Conservation (phyloP, 2,329 filamentous ascomycete species). For the Neonectria hederae region DNA sequence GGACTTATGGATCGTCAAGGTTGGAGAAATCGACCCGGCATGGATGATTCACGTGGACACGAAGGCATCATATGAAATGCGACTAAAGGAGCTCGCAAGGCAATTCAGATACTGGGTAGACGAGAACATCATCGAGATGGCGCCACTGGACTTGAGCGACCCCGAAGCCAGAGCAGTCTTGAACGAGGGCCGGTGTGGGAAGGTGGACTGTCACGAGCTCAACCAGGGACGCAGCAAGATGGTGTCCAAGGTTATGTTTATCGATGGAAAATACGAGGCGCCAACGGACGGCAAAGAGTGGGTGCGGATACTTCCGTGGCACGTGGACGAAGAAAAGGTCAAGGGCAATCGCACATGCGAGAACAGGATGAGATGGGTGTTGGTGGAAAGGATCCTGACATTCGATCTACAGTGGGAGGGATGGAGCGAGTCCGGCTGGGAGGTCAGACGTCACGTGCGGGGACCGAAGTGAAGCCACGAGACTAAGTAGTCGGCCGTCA, state of each 20-base stretch:
- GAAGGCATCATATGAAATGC: constrained; percentile 42
- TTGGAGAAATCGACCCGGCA: constrained; percentile 49
- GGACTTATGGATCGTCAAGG: constrained; percentile 52
- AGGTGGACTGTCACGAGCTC: constrained; percentile 47
- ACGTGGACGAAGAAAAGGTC: constrained; percentile 39
- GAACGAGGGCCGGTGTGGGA: constrained; percentile 48
- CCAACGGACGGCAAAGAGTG: constrained; percentile 41
- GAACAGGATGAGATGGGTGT: constrained; percentile 51
- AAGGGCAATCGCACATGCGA: constrained; percentile 42
- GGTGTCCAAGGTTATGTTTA: constrained; percentile 51
- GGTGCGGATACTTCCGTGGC: constrained; percentile 48
- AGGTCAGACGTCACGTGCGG: constrained; percentile 31
- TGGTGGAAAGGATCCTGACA: constrained; percentile 51
- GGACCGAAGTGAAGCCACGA: constrained; percentile 1
- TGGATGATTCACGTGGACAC: constrained; percentile 49
- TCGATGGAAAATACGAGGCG: constrained; percentile 47
- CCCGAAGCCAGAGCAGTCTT: constrained; percentile 48
- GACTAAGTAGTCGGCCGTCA: constrained; percentile 8
- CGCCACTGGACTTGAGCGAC: constrained; percentile 47
- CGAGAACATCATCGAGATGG: constrained; percentile 51
- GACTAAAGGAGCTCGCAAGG: constrained; percentile 46
- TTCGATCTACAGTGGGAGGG: constrained; percentile 50
- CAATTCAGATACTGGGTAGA: constrained; percentile 53
- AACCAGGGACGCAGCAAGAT: constrained; percentile 49
- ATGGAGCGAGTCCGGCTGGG: constrained; percentile 42